Conservation (phyloP, 805 yeast genomes). For the Saturnispora sanitii region DNA sequence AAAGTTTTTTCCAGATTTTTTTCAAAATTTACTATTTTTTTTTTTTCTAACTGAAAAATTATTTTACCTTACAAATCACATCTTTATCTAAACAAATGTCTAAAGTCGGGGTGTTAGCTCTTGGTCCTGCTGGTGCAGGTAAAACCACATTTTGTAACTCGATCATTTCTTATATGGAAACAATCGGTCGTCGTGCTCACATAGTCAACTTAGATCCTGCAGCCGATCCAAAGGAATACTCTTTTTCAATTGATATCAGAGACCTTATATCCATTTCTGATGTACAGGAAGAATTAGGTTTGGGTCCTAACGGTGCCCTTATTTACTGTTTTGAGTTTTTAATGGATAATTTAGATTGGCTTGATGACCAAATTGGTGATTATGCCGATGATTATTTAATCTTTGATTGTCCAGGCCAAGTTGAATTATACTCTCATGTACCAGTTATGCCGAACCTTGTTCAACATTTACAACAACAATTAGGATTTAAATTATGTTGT, state of each 20-base stretch:
- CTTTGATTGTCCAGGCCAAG: constrained; percentile 96
- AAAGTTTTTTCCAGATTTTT: no score
- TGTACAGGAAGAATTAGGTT: constrained; percentile 87
- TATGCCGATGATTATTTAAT: constrained; percentile 88
- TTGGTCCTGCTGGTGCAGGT: constrained; percentile 99
- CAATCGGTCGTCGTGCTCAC: constrained; percentile 87
- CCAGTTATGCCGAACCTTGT: constrained; percentile 89
- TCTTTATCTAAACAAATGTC: constrained; percentile 46
- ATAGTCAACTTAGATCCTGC: constrained; percentile 95
- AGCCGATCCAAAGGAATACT: constrained; percentile 86
- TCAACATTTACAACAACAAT: constrained; percentile 66
- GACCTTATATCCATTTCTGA: constrained; percentile 86
- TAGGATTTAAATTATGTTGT: constrained; percentile 86
- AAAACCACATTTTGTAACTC: constrained; percentile 89
- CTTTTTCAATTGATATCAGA: constrained; percentile 85
- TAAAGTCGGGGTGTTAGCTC: constrained; percentile 83
- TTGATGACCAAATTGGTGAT: constrained; percentile 95
- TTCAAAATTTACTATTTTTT: background rate
- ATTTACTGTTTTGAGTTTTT: constrained; percentile 90
- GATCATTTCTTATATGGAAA: constrained; percentile 77
- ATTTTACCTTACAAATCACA: background rate
- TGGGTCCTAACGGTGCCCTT: constrained; percentile 94
- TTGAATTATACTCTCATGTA: constrained; percentile 87
- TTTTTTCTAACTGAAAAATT: background rate
- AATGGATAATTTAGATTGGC: constrained; percentile 87